phyloP scores from a whole-genome alignment of 176 grass and related monocot genomes.

The Cenchrus americanus region DNA sequence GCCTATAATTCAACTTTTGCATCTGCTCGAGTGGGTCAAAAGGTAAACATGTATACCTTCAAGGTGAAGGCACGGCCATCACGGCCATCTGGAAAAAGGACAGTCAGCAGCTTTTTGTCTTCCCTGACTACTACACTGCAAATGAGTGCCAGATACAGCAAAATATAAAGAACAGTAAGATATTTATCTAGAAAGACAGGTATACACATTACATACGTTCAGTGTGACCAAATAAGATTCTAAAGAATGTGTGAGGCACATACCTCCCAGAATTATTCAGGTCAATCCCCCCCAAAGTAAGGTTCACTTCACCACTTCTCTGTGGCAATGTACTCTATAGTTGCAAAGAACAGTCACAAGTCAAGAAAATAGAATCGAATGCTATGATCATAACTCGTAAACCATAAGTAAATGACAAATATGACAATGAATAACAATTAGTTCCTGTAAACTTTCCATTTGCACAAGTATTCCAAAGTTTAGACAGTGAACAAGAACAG shows the following conservation, averaged over 20 bases:
- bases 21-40: slow-evolving; percentile 21
- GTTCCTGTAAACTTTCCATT: not conserved
- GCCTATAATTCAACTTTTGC: slow-evolving; percentile 30
- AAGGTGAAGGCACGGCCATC: slow-evolving; percentile 98
- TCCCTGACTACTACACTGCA: slow-evolving; percentile 97
- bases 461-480: not conserved
- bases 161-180: slow-evolving; percentile 24
- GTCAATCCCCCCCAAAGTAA: slow-evolving; percentile 97
- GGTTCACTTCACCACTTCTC: slow-evolving; percentile 87
- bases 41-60: slow-evolving; percentile 64
- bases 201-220: slow-evolving; percentile 32
- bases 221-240: not conserved
- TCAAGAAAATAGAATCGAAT: slow-evolving; percentile 33
- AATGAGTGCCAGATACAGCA: slow-evolving; percentile 28
- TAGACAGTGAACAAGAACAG: slow-evolving; percentile 15
- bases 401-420: slow-evolving; percentile 19
- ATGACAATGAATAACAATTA: slow-evolving; percentile 13
- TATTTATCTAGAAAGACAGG: not conserved
- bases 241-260: slow-evolving; percentile 8
- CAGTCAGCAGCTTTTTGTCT: slow-evolving; percentile 94
- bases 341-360: slow-evolving; percentile 36
- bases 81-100: slow-evolving; percentile 96
- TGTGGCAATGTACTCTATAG: slow-evolving; percentile 88
- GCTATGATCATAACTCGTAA: not conserved
- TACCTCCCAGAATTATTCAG: slow-evolving; percentile 99